phyloP scores from a whole-genome alignment of 2,329 filamentous ascomycete species.

The Hymenoscyphus repandus region DNA sequence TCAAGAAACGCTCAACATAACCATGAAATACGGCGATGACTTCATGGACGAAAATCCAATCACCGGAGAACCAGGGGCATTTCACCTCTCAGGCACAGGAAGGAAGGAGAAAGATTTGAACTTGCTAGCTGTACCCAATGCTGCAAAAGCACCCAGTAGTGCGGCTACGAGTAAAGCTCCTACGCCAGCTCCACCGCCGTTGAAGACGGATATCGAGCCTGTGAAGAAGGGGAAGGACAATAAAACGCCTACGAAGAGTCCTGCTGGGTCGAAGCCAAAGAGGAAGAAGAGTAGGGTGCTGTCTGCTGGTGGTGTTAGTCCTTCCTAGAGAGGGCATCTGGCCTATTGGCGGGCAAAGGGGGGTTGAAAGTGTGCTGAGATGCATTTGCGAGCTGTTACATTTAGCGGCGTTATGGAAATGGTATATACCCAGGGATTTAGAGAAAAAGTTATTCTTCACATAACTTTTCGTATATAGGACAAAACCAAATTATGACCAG shows the following conservation, averaged over 20 bases:
- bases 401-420: neutral
- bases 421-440: neutral
- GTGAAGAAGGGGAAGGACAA: conserved; percentile 27
- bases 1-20: conserved; percentile 53
- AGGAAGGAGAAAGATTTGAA: conserved; percentile 33
- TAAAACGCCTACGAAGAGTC: conserved; percentile 30
- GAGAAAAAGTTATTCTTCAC: neutral
- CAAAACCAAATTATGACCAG: too few relatives aligned
- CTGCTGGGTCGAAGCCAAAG: conserved; percentile 32
- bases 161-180: conserved; percentile 15
- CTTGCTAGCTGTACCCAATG: conserved; percentile 15
- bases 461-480: neutral
- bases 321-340: conserved; percentile 9
- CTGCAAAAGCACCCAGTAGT: conserved; percentile 12
- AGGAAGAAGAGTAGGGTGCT: conserved; percentile 34
- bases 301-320: conserved; percentile 20
- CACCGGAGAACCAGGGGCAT: conserved; percentile 59
- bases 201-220: conserved; percentile 26
- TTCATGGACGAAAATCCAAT: conserved; percentile 66
- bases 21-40: conserved; percentile 55
- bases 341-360: too few relatives aligned
- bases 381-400: neutral
- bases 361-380: too few relatives aligned
- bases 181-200: conserved; percentile 16
- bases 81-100: conserved; percentile 58